Evolutionary conservation across 2,329 filamentous ascomycete species (phyloP), one percentile per base, ranked within the genome.

Genomic region (Pseudovirgaria hyperparasitica): DNA sequence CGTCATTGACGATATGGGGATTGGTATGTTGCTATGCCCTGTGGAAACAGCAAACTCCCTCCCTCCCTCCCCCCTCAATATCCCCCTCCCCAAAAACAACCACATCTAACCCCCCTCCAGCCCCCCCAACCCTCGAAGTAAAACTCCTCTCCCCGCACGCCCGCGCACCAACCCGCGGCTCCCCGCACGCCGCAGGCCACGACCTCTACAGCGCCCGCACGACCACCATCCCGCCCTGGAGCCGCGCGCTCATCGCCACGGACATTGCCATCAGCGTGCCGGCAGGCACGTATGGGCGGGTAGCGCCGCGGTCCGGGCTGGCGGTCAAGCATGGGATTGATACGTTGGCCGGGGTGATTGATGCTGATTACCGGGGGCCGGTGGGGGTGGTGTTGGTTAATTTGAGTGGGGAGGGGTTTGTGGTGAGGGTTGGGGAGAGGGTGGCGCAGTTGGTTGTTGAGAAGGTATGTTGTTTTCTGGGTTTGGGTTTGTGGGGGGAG

Each of bases 311-410:
- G 38, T 90, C 82, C n/a, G 85, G 85, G 25, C 76, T 93, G 19
- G 87, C 87, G 3, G 67, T 76, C 34, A 98, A 98, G 63, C 75
- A 96, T 62, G 90, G 86, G 59, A 96, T 98, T 52, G 85, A 94
- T 55, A 90, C 82, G 0, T 85, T 92, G 36, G 90, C 90, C 0
- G 90, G 90, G 29, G 90, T 98, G 38, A 96, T 98, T 44, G 90
- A 98, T 55, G 86, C 87, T 18, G 90, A 98, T 58, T 98, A 98
- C 63, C 72, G 90, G 19, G 90, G 90, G 12, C 81, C 81, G 41
- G 78, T 98, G 45, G 93, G 92, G 65, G 80, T 98, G 15, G 67
- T 98, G 40, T 71, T 98, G 27, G 96, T 96, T 57, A 98, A 98
- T 62, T 77, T 92, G 55, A 70, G 69, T 27, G 85, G 93, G 26